phyloP scores from a whole-genome alignment of 108 stramenopile species.

The Aurantiochytrium sp. region DNA sequence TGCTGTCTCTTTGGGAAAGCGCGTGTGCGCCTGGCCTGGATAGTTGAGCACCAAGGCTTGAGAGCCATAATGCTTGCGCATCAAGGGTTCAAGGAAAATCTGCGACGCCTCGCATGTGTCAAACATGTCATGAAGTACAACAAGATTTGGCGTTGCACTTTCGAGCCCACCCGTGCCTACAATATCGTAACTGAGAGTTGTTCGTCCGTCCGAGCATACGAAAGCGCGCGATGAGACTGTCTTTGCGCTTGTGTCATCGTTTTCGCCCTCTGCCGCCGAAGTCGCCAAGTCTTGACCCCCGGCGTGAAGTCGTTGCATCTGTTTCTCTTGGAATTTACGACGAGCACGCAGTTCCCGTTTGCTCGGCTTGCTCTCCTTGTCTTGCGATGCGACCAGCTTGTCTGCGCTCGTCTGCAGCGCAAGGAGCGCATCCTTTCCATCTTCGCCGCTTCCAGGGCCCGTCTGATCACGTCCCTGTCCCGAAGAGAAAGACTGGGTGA shows the following conservation, averaged over 20 bases:
- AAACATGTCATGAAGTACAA: slow-evolving; percentile 53
- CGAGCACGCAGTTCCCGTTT: slow-evolving; percentile 20
- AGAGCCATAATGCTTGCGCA: slow-evolving; percentile 34
- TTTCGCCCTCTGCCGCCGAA: neutral
- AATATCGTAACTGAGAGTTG: slow-evolving; percentile 25
- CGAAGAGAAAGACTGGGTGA: neutral
- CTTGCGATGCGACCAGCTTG: neutral
- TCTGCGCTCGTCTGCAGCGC: neutral
- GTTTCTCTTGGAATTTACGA: neutral
- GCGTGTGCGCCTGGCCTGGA: slow-evolving; percentile 48
- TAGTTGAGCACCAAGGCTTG: slow-evolving; percentile 51
- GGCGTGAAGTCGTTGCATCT: slow-evolving; percentile 11
- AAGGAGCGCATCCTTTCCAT: neutral
- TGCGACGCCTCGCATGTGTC: slow-evolving; percentile 46
- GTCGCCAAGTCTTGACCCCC: neutral
- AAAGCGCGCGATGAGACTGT: neutral
- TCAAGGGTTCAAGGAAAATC: slow-evolving; percentile 39
- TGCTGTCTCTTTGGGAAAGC: slow-evolving; percentile 28
- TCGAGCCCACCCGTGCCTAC: slow-evolving; percentile 22
- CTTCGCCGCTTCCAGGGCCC: neutral
- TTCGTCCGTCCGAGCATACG: slow-evolving; percentile 28
- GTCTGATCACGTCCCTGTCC: too few species aligned
- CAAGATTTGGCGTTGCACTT: neutral
- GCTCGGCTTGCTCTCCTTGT: neutral
- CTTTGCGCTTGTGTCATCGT: neutral